These are phyloP conservation scores for Roridomyces roridus DNA, from an alignment of 768 basidiomycete species.

Conservation along the genomic window DNA sequence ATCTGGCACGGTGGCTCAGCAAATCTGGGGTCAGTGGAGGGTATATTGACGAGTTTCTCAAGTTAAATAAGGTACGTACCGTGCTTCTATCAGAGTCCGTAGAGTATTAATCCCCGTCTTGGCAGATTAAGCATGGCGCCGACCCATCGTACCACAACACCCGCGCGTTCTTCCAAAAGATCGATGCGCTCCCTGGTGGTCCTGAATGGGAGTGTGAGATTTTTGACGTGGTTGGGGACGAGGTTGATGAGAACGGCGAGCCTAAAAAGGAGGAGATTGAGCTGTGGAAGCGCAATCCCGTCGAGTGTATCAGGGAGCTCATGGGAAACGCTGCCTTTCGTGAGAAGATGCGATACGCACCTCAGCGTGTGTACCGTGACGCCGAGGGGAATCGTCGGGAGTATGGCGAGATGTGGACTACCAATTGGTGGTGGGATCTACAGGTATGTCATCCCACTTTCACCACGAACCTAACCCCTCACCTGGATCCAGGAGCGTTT, in stretches of 20 bases:
- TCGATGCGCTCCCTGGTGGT: slow-evolving; percentile 29
- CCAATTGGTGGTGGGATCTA: slow-evolving; percentile 39
- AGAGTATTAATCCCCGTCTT: neutral
- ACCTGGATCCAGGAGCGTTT: slow-evolving; percentile 16
- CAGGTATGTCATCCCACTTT: slow-evolving; percentile 30
- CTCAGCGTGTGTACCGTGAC: slow-evolving; percentile 22
- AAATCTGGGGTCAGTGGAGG: slow-evolving; percentile 3
- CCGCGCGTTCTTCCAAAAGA: slow-evolving; percentile 26
- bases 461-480: neutral
- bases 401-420: slow-evolving; percentile 36
- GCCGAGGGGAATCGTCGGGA: slow-evolving; percentile 1
- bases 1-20: slow-evolving; percentile 14
- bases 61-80: slow-evolving; percentile 6
- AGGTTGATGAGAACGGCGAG: slow-evolving; percentile 9
- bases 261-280: slow-evolving; percentile 25
- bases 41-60: slow-evolving; percentile 8
- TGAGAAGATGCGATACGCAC: slow-evolving; percentile 31
- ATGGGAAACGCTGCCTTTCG: slow-evolving; percentile 35
- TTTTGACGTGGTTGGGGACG: slow-evolving; percentile 27
- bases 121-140: slow-evolving; percentile 3
- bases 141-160: slow-evolving; percentile 6
- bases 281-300: slow-evolving; percentile 32
- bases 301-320: slow-evolving; percentile 32
- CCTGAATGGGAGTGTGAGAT: slow-evolving; percentile 29
- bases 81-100: neutral